Evolutionary conservation across 2,329 filamentous ascomycete genomes (phyloP).

Genomic region (Dactylonectria estremocensis): DNA sequence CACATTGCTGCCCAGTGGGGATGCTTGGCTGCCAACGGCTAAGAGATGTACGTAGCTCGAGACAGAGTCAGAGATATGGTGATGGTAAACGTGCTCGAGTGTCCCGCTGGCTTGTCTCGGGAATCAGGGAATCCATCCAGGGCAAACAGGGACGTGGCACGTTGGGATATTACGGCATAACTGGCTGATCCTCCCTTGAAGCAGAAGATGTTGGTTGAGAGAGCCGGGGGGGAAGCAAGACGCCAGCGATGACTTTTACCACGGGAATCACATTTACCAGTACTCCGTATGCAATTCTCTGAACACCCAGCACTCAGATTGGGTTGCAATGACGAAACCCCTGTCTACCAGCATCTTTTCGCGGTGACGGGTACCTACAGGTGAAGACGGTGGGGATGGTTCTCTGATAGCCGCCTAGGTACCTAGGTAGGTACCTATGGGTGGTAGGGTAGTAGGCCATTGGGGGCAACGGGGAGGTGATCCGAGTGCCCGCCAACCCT

Average conservation of each 20-base stretch:
- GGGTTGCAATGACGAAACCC: conserved; percentile 29
- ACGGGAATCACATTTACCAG: conserved; percentile 2
- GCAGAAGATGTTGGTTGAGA: too few relatives aligned
- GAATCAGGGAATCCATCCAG: neutral
- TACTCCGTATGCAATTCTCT: conserved; percentile 11
- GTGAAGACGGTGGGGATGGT: conserved; percentile 25
- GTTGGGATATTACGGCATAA: conserved; percentile 4
- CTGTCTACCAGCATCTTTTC: conserved; percentile 27
- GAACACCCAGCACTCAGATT: conserved; percentile 30
- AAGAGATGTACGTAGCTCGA: neutral
- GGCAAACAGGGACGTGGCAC: neutral
- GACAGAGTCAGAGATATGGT: neutral
- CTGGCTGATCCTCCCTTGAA: neutral
- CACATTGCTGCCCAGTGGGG: conserved; percentile 1
- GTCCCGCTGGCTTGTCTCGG: neutral
- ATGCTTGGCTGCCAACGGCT: neutral
- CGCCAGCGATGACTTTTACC: conserved; percentile 13
- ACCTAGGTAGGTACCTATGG: too few relatives aligned
- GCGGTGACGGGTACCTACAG: conserved; percentile 1
- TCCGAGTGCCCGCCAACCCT: conserved; percentile 25
- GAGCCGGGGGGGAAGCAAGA: neutral
- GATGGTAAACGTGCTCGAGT: conserved; percentile 1
- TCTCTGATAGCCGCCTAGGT: neutral
- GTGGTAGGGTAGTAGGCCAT: neutral
- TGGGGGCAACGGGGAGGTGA: conserved; percentile 10